These are phyloP conservation scores for Helicocarpus griseus DNA, from an alignment of 2,329 filamentous ascomycete genomes.

Conservation along the genomic window DNA sequence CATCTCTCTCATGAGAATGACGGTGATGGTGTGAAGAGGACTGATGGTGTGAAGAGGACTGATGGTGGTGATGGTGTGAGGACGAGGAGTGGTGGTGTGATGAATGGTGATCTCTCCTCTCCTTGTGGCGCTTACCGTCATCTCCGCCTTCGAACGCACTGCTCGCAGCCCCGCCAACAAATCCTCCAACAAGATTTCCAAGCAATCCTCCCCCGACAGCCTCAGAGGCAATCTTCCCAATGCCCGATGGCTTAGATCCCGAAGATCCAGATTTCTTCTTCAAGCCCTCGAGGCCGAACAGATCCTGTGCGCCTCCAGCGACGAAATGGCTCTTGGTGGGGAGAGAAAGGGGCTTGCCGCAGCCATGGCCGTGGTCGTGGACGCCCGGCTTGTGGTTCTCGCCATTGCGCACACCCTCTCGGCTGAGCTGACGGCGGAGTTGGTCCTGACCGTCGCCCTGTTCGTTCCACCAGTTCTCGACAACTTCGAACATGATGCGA, in stretches of 20 bases:
- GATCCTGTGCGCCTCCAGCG: slow-evolving; percentile 20
- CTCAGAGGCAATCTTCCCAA: slow-evolving; percentile 47
- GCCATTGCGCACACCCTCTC: slow-evolving; percentile 64
- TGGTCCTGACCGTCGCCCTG: slow-evolving; percentile 54
- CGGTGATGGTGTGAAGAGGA: no score
- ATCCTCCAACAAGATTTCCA: slow-evolving; percentile 60
- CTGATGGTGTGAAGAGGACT: no score
- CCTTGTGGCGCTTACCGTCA: slow-evolving; percentile 39
- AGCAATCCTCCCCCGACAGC: slow-evolving; percentile 56
- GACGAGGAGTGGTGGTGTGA: background rate
- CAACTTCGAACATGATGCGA: slow-evolving; percentile 64
- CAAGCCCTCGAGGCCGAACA: slow-evolving; percentile 28
- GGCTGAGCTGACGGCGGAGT: slow-evolving; percentile 65
- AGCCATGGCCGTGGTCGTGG: slow-evolving; percentile 75
- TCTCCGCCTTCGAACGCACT: slow-evolving; percentile 57
- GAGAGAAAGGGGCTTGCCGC: slow-evolving; percentile 69
- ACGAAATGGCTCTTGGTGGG: slow-evolving; percentile 41
- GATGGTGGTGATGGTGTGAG: no score
- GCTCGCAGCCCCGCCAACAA: slow-evolving; percentile 50
- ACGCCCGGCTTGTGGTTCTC: slow-evolving; percentile 82
- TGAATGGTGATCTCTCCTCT: background rate
- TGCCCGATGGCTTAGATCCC: slow-evolving; percentile 19
- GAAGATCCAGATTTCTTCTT: slow-evolving; percentile 14
- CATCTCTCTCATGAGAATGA: background rate
- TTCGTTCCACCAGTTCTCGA: slow-evolving; percentile 72